Evolutionary conservation across 2,329 filamentous ascomycete species (phyloP), one percentile per base, ranked within the genome.

Genomic region (Calonectria honghensis): DNA sequence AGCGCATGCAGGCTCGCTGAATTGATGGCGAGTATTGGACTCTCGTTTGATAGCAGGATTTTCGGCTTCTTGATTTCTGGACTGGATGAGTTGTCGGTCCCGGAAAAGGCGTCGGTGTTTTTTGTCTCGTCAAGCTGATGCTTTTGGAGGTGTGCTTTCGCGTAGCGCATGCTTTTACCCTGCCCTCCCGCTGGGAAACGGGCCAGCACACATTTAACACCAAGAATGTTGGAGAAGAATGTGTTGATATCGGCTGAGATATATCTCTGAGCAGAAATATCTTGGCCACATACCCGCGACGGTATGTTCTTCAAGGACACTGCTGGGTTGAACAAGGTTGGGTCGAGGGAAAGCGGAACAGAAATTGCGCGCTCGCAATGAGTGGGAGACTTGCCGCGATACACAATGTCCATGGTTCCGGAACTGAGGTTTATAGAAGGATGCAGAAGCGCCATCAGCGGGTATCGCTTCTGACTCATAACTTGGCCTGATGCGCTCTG

Each of bases 21-120:
- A 27, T 95, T 95, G 70, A 98, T 93, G 59, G 95, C 91, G 0
- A 99, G 90, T 52, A 99, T 97, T 0, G 97, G 96, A 68, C 95
- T 98, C 84, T 98, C 97, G 83, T 99, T 99, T 29, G 96, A 94
- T 3, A 99, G 87, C 0, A 97, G 87, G 41, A 98, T 96, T 4
- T 92, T 89, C 83, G 69, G 83, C 70, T 31, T 82, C 61, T 16
- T 61, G 1, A 88, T 86, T 51, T 82, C 84, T 48, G 90, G 27
- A 39, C 7, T 37, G 1, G 32, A 14, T 27, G 20, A 7, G 6
- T 7, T 10, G 6, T 59, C 4, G 0, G 7, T 16, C 20, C 14
- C 5, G 3, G 32, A 32, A 39, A 35, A 24, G 6, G 1, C 6
- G 11, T 41, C 29, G 7, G 24, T 4, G 13, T 3, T 61, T 11